These are phyloP conservation scores for Streptanthus diversifolius DNA, from an alignment of 345 rosid genomes.

Conservation along the genomic window DNA sequence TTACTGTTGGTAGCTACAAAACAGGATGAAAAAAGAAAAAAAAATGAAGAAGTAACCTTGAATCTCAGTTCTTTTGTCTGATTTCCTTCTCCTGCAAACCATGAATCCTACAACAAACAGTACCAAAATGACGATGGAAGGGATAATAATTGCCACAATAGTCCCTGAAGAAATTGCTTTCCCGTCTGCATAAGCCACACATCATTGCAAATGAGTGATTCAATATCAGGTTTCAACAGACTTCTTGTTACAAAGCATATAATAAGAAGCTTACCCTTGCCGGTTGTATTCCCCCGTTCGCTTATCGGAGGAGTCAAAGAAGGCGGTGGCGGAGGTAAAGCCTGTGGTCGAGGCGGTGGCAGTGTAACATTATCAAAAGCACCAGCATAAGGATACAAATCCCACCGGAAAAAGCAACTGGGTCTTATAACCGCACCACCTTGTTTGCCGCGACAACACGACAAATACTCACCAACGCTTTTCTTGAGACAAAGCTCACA, in stretches of 20 bases:
- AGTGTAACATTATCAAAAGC: slow-evolving; percentile 21
- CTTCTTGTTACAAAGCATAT: neutral
- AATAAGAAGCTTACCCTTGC: neutral
- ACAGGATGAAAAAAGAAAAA: neutral
- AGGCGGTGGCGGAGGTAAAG: slow-evolving; percentile 4
- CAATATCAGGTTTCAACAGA: neutral
- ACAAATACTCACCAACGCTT: slow-evolving; percentile 1
- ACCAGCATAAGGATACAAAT: slow-evolving; percentile 22
- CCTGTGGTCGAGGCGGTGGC: neutral
- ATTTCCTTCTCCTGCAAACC: neutral
- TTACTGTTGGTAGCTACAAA: neutral
- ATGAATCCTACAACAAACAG: neutral
- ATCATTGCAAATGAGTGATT: neutral
- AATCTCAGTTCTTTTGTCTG: neutral
- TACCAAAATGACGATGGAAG: neutral
- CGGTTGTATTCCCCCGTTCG: neutral
- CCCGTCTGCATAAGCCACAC: neutral
- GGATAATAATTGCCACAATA: neutral
- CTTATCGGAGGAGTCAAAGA: slow-evolving; percentile 4
- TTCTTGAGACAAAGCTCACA: slow-evolving; percentile 3
- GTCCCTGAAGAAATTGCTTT: neutral
- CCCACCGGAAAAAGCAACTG: slow-evolving; percentile 29
- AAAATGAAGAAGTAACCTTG: slow-evolving; percentile 7
- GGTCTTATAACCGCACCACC: slow-evolving; percentile 23
- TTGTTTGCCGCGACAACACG: slow-evolving; percentile 3